phyloP scores from a whole-genome alignment of 805 yeast species.

The Schwanniomyces sp. region DNA sequence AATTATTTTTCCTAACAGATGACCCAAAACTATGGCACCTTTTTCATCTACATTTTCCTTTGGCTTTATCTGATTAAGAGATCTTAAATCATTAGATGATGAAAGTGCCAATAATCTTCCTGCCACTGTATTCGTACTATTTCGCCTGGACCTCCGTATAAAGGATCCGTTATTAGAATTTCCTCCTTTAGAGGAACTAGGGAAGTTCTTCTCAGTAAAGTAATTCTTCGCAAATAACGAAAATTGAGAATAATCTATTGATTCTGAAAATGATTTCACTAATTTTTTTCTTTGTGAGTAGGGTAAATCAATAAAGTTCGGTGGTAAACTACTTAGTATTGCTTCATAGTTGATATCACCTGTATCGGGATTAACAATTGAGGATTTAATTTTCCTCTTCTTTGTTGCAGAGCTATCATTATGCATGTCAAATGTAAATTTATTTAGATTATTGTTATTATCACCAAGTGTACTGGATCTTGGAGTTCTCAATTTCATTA shows the following conservation, averaged over 20 bases:
- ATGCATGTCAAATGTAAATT: constrained; percentile 8
- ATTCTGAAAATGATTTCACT: constrained; percentile 36
- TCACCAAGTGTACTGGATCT: not conserved
- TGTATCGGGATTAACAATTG: constrained; percentile 14
- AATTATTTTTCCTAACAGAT: constrained; percentile 67
- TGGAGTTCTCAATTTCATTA: constrained; percentile 19
- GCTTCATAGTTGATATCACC: constrained; percentile 39
- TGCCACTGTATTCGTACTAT: constrained; percentile 39
- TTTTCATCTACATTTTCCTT: constrained; percentile 54
- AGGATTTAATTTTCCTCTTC: constrained; percentile 24
- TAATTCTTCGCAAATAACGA: constrained; percentile 39
- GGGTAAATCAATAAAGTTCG: constrained; percentile 55
- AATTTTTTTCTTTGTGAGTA: constrained; percentile 58
- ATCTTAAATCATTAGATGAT: constrained; percentile 35
- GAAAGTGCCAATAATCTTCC: constrained; percentile 38
- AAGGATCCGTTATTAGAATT: constrained; percentile 26
- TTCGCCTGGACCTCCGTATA: constrained; percentile 27
- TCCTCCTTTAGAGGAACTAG: constrained; percentile 20
- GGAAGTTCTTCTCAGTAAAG: constrained; percentile 21
- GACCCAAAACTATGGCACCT: constrained; percentile 66
- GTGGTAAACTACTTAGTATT: constrained; percentile 47
- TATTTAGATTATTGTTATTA: constrained; percentile 1
- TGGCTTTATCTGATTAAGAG: constrained; percentile 21
- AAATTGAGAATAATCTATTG: constrained; percentile 44
- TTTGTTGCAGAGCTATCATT: constrained; percentile 13